Conservation (phyloP, 768 basidiomycete species). For the Lactarius trivialis region DNA sequence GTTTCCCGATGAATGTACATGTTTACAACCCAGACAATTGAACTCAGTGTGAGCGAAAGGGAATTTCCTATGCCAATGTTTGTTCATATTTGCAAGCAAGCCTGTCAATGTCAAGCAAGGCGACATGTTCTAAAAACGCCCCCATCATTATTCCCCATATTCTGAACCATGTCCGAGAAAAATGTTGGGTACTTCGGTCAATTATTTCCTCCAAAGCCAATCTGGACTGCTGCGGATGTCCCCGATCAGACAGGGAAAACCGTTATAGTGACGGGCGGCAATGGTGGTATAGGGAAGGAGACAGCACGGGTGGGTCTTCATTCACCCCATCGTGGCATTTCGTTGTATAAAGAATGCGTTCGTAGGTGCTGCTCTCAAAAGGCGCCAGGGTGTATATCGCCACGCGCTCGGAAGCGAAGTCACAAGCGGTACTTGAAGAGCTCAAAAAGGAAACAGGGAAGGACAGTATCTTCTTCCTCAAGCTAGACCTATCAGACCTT, state of each 20-base stretch:
- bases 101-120: too few relatives aligned
- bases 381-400: constrained; percentile 32
- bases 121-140: too few relatives aligned
- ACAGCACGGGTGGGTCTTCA: constrained; percentile 13
- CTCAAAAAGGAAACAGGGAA: constrained; percentile 23
- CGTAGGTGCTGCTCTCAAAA: constrained; percentile 28
- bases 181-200: constrained; percentile 12
- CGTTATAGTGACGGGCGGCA: constrained; percentile 26
- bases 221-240: constrained; percentile 18
- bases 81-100: too few relatives aligned
- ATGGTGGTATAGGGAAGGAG: constrained; percentile 24
- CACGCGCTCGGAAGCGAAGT: constrained; percentile 25
- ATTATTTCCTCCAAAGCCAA: constrained; percentile 13
- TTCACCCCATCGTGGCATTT: neutral
- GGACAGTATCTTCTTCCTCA: constrained; percentile 24
- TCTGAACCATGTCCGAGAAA: constrained; percentile 7
- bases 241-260: constrained; percentile 27
- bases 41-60: too few relatives aligned
- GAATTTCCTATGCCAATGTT: too few relatives aligned
- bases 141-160: too few relatives aligned
- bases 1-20: too few relatives aligned
- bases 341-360: neutral
- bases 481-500: constrained; percentile 36
- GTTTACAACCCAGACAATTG: too few relatives aligned
- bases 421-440: constrained; percentile 22